Evolutionary conservation across 2,329 filamentous ascomycete species (phyloP).

Genomic region (Sporothrix luriei): DNA sequence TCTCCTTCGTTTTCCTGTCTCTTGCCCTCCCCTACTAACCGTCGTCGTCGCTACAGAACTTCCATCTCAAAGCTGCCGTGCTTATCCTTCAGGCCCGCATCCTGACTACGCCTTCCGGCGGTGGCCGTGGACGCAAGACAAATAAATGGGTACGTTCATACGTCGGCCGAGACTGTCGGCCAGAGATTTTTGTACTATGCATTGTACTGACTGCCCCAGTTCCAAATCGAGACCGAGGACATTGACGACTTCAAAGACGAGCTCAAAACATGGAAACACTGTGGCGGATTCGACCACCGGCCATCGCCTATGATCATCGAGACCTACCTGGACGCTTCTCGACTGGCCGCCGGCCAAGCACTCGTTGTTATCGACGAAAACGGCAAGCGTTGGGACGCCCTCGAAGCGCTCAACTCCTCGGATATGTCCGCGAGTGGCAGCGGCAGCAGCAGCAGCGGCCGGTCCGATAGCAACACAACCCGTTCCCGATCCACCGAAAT

Average conservation of each 20-base stretch:
- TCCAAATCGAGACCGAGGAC: slow-evolving; percentile 92
- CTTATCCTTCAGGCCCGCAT: slow-evolving; percentile 81
- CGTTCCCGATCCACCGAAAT: slow-evolving; percentile 61
- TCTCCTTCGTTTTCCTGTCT: background rate
- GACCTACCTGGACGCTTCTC: slow-evolving; percentile 79
- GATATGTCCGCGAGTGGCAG: slow-evolving; percentile 53
- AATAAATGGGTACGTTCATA: slow-evolving; percentile 78
- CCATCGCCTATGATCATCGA: slow-evolving; percentile 88
- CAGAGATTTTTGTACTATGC: background rate
- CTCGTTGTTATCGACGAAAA: slow-evolving; percentile 85
- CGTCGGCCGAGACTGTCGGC: background rate
- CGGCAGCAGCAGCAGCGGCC: slow-evolving; percentile 37
- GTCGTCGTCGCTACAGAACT: slow-evolving; percentile 65
- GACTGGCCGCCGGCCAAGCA: slow-evolving; percentile 79
- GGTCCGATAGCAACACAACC: slow-evolving; percentile 38
- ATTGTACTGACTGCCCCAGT: slow-evolving; percentile 57
- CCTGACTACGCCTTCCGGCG: slow-evolving; percentile 62
- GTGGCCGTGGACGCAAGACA: slow-evolving; percentile 59
- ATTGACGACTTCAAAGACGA: slow-evolving; percentile 85
- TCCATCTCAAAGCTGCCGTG: slow-evolving; percentile 83
- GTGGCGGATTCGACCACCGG: slow-evolving; percentile 73
- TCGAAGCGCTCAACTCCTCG: slow-evolving; percentile 74
- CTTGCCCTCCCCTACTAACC: background rate
- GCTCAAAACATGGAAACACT: slow-evolving; percentile 77
- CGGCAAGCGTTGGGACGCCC: slow-evolving; percentile 90